Evolutionary conservation across 2,329 filamentous ascomycete genomes (phyloP).

Genomic region (Aspergillus quadrilineatus): DNA sequence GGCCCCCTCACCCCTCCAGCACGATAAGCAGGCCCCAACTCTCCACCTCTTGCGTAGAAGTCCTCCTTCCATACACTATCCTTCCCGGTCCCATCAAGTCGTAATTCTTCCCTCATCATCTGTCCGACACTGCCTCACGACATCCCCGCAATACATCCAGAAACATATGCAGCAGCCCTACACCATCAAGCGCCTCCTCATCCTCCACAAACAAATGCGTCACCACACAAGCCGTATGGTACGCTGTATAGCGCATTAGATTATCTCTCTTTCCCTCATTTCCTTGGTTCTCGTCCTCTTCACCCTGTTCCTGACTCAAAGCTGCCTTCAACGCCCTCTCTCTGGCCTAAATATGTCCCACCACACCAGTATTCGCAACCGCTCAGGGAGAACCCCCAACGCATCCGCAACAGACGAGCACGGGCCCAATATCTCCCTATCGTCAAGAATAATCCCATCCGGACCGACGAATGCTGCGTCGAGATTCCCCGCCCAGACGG

Average conservation of each 20-base stretch:
- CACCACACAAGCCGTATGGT: constrained; percentile 1
- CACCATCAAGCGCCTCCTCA: background rate
- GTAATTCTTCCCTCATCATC: background rate
- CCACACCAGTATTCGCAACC: background rate
- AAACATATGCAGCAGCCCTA: constrained; percentile 3
- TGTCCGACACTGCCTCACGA: background rate
- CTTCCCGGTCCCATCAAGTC: constrained; percentile 4
- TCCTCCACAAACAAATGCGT: constrained; percentile 5
- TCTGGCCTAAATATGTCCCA: background rate
- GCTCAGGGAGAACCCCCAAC: constrained; percentile 3
- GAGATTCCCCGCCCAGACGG: background rate
- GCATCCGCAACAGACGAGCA: background rate
- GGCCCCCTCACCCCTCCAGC: background rate
- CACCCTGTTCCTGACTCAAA: background rate
- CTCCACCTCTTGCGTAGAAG: background rate
- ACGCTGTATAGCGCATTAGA: background rate
- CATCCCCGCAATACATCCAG: constrained; percentile 3
- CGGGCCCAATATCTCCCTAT: background rate
- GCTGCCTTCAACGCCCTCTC: background rate
- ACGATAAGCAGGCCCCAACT: background rate
- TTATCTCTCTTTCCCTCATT: background rate
- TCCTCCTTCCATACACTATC: background rate
- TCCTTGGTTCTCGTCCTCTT: background rate
- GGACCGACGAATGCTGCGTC: background rate
- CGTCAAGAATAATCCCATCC: background rate